Evolutionary conservation across 1,284 basidiomycete genomes (phyloP), one percentile per base, ranked within the genome.

Genomic region (Melanopsichium pennsylvanicum): DNA sequence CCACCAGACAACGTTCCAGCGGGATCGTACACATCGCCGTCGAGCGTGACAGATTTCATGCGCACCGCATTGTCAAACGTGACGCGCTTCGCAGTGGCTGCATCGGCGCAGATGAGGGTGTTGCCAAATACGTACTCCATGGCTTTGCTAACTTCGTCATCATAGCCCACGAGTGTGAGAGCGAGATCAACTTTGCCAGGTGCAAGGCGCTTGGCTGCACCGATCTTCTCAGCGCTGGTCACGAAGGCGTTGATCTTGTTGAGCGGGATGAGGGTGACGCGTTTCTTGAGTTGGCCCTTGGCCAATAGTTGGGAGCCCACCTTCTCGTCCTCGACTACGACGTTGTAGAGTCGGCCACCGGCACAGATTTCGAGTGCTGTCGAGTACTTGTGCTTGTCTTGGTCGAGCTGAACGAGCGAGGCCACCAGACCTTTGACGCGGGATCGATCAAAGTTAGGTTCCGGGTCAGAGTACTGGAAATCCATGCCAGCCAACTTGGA

Each of bases 11-110:
- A 86, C 1, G 91, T 95, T 4, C 96, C 96, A 4, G 90, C 90
- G 0, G 96, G 95, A 73, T 98, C 95, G 82, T 98, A 98, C 7
- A 97, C 88, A 76, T 98, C 96, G 15, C 96, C 96, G 22, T 93
- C 89, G 16, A 95, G 85, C 2, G 96, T 98, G 45, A 98, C 93
- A 11, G 91, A 93, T 56, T 89, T 89, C 61, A 90, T 87, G 13
- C 86, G 84, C 25, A 88, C 86, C 15, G 90, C 86, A 22, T 88
- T 86, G 81, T 87, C 84, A 83, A 97, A 98, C 0, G 96, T 97
- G 34, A 97, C 91, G 0, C 85, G 84, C 79, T 94, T 92, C 8
- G 96, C 96, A 0, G 93, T 87, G 25, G 89, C 88, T 4, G 93
- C 88, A 78, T 96, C 93, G 37, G 89, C 88, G 80, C 94, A 97